A percentile compares a stretch with the other conserved stretches of the same genome.
Evolutionary conservation across 2,329 filamentous ascomycete species (phyloP).

Genomic region (Fusarium dlaminii): DNA sequence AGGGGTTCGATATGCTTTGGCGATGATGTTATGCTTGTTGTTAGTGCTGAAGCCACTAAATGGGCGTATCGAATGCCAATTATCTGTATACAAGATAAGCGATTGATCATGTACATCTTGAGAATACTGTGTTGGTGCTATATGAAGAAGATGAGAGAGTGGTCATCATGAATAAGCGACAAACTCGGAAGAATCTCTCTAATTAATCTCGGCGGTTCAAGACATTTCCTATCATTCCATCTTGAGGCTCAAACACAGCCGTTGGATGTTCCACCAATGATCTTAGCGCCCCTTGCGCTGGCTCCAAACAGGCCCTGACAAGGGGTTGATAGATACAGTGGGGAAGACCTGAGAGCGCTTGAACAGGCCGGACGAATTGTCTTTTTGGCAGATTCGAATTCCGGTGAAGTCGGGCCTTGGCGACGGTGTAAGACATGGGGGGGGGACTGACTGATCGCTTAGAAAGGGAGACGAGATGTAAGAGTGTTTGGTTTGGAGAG

Average conservation of each 20-base stretch:
- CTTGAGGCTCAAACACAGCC: constrained; percentile 43
- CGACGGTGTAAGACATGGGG: constrained; percentile 17
- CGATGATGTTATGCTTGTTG: neutral
- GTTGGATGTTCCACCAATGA: constrained; percentile 42
- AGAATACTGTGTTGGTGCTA: fast-evolving
- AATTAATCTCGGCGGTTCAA: constrained; percentile 4
- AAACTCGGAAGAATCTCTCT: neutral
- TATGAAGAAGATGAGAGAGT: fast-evolving
- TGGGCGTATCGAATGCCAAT: neutral
- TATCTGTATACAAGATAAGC: neutral
- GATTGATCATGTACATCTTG: neutral
- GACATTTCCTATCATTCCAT: constrained; percentile 6
- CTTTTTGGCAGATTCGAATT: constrained; percentile 39
- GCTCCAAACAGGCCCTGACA: constrained; percentile 33
- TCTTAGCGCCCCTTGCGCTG: constrained; percentile 39
- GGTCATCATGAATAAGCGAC: neutral
- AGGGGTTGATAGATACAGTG: constrained; percentile 3
- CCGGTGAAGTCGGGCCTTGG: constrained; percentile 42
- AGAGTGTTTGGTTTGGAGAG: neutral
- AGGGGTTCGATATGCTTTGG: neutral
- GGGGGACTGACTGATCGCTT: neutral
- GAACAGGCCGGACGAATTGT: neutral
- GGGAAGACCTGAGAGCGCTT: neutral
- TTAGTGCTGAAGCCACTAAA: neutral
- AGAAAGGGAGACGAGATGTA: neutral